Base-by-base conservation (phyloP, 495 filamentous ascomycete species). In the Parmelia sp. region DNA sequence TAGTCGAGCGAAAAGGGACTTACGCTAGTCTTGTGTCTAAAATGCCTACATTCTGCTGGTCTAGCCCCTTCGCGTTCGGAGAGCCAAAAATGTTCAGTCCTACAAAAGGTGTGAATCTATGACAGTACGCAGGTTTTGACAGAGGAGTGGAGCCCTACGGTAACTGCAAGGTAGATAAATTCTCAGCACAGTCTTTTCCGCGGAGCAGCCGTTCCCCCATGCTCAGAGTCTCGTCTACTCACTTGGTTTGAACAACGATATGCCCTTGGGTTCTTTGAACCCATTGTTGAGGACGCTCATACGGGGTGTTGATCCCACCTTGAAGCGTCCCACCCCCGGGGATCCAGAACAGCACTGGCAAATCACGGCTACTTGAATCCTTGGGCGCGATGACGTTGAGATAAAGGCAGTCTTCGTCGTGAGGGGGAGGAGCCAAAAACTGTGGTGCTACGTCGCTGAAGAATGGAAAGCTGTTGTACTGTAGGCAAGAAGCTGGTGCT, bases 51-150 rank as follows among this genome's bases (percentile, higher is more conserved):
- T 76, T 76, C 61, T 76, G 78, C 63, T 77, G 74, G 25, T 65
- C 45, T 21, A 76, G 49, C 11, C 67, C 69, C 29, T 71, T 73
- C 10, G 78, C 82, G 65, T 83, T 78, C 29, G 84, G 83, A 56
- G 84, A 87, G 29, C 84, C 82, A 66, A 88, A 86, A 63, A 89
- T 82, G 70, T 86, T 86, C 59, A 87, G 66, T 9, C 86, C 84
- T 57, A 57, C 55, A 36, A 57, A 31, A 57, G 7, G 25, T 57
- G 55, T 57, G 25, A 57, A 36, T 31, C 7, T 57, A 57, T 36
- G 33, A 36, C 25, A 29, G 33, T 36, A 57, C 33, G 55, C 55
- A 4, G 33, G 17, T 10, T 36, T 57, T 57, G 55, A 36, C 55
- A 57, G 12, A 31, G 55, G 33, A 57, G 23, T 51, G 47, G 33